phyloP scores from a whole-genome alignment of 768 basidiomycete genomes.

The Hygrophoropsis aurantiaca region DNA sequence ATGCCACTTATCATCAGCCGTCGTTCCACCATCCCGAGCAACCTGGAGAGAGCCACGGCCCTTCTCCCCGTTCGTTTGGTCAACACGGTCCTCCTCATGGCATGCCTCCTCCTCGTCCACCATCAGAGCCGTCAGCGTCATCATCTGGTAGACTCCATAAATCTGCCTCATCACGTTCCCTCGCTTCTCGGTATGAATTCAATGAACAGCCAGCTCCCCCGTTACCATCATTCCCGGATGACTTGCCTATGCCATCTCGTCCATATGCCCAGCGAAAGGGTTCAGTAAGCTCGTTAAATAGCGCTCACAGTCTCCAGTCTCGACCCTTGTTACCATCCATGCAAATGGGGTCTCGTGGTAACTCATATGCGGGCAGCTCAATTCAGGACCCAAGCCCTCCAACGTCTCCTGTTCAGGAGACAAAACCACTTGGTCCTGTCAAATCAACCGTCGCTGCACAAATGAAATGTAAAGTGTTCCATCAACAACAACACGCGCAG shows the following conservation, averaged over 20 bases:
- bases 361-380: constrained; percentile 51
- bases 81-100: constrained; percentile 11
- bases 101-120: constrained; percentile 38
- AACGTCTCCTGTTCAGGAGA: constrained; percentile 69
- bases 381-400: constrained; percentile 81
- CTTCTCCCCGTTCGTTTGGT: constrained; percentile 10
- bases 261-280: constrained; percentile 18
- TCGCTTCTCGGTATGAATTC: constrained; percentile 48
- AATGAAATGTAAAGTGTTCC: constrained; percentile 98
- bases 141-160: constrained; percentile 40
- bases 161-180: constrained; percentile 58
- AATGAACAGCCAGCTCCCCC: constrained; percentile 30
- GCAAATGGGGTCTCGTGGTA: constrained; percentile 49
- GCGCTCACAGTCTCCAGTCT: constrained; percentile 32
- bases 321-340: constrained; percentile 66
- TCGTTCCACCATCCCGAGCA: constrained; percentile 16
- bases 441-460: constrained; percentile 79
- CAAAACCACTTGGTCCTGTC: constrained; percentile 59
- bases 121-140: constrained; percentile 45
- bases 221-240: constrained; percentile 37
- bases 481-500: constrained; percentile 93
- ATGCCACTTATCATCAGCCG: constrained; percentile 15
- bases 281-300: constrained; percentile 12
- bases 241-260: constrained; percentile 28
- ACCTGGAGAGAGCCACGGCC: constrained; percentile 9